Percentiles rank a stretch among this genome's conserved stretches.
These are phyloP conservation scores for Fusarium sterilihyphosum DNA, from an alignment of 2,329 filamentous ascomycete species.

Conservation along the genomic window DNA sequence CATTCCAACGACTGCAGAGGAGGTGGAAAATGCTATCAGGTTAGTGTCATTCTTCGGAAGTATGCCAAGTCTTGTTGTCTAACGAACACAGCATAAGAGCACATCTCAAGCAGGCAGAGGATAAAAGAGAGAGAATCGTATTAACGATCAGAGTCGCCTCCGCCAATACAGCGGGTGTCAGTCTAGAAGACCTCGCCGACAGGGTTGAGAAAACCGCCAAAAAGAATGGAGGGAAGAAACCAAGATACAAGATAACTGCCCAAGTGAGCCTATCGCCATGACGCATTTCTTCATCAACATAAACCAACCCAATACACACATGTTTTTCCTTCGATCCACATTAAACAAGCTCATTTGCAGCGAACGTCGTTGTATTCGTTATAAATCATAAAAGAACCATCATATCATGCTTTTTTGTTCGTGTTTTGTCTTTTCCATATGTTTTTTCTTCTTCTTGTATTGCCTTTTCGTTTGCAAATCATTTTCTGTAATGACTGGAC, in stretches of 20 bases:
- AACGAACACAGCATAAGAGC: slow-evolving; percentile 45
- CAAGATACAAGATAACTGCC: slow-evolving; percentile 48
- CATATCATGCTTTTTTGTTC: slow-evolving; percentile 16
- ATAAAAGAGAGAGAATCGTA: slow-evolving; percentile 51
- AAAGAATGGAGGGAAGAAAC: slow-evolving; percentile 44
- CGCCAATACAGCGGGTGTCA: slow-evolving; percentile 44
- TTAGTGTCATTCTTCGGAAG: slow-evolving; percentile 42
- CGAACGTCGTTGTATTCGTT: slow-evolving; percentile 34
- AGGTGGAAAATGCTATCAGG: slow-evolving; percentile 52
- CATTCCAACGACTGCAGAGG: slow-evolving; percentile 49
- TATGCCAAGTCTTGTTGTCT: slow-evolving; percentile 8
- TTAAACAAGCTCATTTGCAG: slow-evolving; percentile 9
- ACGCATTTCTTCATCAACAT: slow-evolving; percentile 29
- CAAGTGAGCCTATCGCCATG: slow-evolving; percentile 41
- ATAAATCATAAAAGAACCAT: slow-evolving; percentile 23
- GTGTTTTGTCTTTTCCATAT: slow-evolving; percentile 14
- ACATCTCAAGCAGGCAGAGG: slow-evolving; percentile 41
- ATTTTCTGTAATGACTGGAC: slow-evolving; percentile 34
- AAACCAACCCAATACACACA: slow-evolving; percentile 21
- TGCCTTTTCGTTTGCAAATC: slow-evolving; percentile 13
- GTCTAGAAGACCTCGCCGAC: slow-evolving; percentile 48
- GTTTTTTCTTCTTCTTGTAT: slow-evolving; percentile 15
- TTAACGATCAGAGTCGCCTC: slow-evolving; percentile 50
- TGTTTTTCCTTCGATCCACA: slow-evolving; percentile 16
- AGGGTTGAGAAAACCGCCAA: slow-evolving; percentile 49